These are phyloP conservation scores for Hericium erinaceus DNA, from an alignment of 768 basidiomycete genomes.

Conservation along the genomic window DNA sequence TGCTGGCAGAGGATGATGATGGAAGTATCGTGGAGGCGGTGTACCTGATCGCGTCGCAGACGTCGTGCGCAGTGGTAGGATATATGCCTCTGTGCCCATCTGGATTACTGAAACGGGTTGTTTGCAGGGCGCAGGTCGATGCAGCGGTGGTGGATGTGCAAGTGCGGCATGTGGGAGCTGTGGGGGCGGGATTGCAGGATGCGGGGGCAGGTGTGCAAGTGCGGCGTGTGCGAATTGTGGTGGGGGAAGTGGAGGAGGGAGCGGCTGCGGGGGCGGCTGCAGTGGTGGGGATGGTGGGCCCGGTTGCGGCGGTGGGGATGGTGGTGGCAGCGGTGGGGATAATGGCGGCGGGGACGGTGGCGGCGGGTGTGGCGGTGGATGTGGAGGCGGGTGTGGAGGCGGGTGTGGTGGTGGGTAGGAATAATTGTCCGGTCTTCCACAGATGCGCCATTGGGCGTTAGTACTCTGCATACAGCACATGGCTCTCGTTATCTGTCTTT, in stretches of 20 bases:
- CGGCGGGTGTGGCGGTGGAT: not conserved
- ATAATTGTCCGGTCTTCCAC: no score
- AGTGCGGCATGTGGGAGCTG: not conserved
- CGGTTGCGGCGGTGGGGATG: not conserved
- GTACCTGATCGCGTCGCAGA: no score
- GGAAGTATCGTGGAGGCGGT: no score
- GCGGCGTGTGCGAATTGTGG: not conserved
- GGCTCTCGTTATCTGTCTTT: no score
- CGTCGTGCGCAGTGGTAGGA: not conserved
- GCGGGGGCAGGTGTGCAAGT: not conserved
- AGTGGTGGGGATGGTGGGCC: not conserved
- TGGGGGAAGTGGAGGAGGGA: not conserved
- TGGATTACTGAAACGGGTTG: not conserved
- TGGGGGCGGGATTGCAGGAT: not conserved
- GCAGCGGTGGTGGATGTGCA: not conserved
- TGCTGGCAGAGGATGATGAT: conserved; percentile 1
- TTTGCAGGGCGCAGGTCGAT: not conserved
- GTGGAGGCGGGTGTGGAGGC: not conserved
- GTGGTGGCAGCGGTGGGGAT: not conserved
- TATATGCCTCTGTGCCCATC: not conserved
- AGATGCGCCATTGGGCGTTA: no score
- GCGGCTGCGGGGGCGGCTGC: not conserved
- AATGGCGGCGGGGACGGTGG: not conserved
- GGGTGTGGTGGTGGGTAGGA: not conserved
- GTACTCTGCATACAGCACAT: no score